Evolutionary conservation across 2,329 filamentous ascomycete genomes (phyloP).

Genomic region (Raffaelea arxii): DNA sequence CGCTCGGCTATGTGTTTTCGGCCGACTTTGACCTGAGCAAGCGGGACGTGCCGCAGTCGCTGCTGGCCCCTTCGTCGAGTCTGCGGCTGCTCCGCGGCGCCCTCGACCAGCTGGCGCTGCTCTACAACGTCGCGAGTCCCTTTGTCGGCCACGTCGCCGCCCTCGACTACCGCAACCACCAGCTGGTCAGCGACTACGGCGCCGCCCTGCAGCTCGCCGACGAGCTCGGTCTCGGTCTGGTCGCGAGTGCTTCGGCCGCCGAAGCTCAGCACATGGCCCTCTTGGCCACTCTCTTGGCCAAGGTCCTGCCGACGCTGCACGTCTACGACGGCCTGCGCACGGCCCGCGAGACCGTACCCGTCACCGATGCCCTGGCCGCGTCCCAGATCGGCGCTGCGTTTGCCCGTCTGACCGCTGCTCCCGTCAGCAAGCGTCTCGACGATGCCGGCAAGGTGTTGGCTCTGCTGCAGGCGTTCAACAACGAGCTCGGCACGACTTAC

Average conservation of each 20-base stretch:
- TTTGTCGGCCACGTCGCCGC: slow-evolving; percentile 90
- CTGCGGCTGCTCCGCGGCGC: slow-evolving; percentile 71
- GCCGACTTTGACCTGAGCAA: slow-evolving; percentile 90
- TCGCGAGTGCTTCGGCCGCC: slow-evolving; percentile 77
- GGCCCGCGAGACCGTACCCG: slow-evolving; percentile 60
- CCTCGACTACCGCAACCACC: slow-evolving; percentile 63
- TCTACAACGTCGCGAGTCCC: slow-evolving; percentile 87
- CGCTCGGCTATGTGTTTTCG: slow-evolving; percentile 94
- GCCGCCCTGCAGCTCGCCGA: slow-evolving; percentile 72
- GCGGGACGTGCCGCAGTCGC: slow-evolving; percentile 81
- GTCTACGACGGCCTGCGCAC: slow-evolving; percentile 70
- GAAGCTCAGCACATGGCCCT: slow-evolving; percentile 89
- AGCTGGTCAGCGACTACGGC: slow-evolving; percentile 79
- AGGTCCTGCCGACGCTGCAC: slow-evolving; percentile 65
- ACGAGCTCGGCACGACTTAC: slow-evolving; percentile 88
- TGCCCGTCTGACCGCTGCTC: slow-evolving; percentile 49
- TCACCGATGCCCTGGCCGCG: slow-evolving; percentile 62
- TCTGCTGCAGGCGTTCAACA: slow-evolving; percentile 68
- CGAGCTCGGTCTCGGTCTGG: slow-evolving; percentile 78
- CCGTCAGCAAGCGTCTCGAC: slow-evolving; percentile 59
- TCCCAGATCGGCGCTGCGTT: slow-evolving; percentile 55
- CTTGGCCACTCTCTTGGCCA: slow-evolving; percentile 62
- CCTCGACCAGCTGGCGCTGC: slow-evolving; percentile 81
- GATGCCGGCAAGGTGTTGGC: slow-evolving; percentile 60
- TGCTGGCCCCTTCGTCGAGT: slow-evolving; percentile 77